These are phyloP conservation scores for Umbelopsis vinacea DNA, from an alignment of 192 early-diverging fungal species.

Conservation along the genomic window DNA sequence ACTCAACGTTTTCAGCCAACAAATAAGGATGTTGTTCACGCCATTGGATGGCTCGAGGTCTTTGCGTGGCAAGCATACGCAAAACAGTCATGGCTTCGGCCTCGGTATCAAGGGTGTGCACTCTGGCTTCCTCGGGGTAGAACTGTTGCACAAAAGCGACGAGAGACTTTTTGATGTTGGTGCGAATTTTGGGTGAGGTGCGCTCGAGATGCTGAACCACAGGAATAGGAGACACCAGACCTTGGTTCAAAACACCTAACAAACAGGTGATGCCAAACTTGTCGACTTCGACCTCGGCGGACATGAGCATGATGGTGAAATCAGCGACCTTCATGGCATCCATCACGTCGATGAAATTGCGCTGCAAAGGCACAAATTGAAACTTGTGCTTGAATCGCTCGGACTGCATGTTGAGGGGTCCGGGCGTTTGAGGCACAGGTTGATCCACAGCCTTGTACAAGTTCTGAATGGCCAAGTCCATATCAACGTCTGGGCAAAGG, in stretches of 20 bases:
- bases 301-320: slow-evolving; percentile 85
- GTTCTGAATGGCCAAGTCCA: slow-evolving; percentile 54
- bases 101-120: slow-evolving; percentile 64
- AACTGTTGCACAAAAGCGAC: slow-evolving; percentile 83
- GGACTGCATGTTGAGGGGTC: slow-evolving; percentile 47
- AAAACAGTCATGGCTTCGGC: slow-evolving; percentile 68
- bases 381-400: slow-evolving; percentile 91
- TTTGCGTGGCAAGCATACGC: slow-evolving; percentile 77
- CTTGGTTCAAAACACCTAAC: slow-evolving; percentile 86
- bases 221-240: slow-evolving; percentile 76
- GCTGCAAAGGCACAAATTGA: slow-evolving; percentile 76
- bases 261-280: slow-evolving; percentile 87
- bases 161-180: slow-evolving; percentile 85
- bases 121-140: slow-evolving; percentile 82
- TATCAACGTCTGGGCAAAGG: slow-evolving; percentile 79
- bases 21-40: slow-evolving; percentile 88
- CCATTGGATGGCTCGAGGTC: slow-evolving; percentile 83
- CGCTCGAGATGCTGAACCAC: slow-evolving; percentile 74
- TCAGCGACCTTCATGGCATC: slow-evolving; percentile 93
- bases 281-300: slow-evolving; percentile 91
- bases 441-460: slow-evolving; percentile 52
- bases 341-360: slow-evolving; percentile 84
- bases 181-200: slow-evolving; percentile 64
- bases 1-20: slow-evolving; percentile 77
- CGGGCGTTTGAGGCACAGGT: not conserved